Percentiles rank a stretch among this genome's conserved stretches.
These are phyloP conservation scores for Phaffia tasmanica DNA, from an alignment of 768 basidiomycete species.

Conservation along the genomic window DNA sequence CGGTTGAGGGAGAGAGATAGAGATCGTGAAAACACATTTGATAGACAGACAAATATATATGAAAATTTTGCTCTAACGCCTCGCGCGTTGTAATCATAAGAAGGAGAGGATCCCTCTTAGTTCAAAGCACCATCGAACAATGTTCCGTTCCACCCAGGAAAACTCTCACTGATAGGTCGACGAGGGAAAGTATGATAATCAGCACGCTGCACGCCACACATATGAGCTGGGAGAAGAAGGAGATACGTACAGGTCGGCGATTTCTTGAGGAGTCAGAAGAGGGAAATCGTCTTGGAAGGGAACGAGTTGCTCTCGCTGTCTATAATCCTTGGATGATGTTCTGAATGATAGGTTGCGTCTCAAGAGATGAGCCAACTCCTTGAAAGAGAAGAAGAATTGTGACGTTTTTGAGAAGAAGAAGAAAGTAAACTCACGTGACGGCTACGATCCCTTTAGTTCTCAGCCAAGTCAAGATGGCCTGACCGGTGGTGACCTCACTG, in stretches of 20 bases:
- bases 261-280: constrained; percentile 8
- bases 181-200: too few relatives aligned
- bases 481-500: constrained; percentile 13
- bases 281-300: constrained; percentile 21
- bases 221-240: too few relatives aligned
- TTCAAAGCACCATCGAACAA: too few relatives aligned
- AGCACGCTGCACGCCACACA: too few relatives aligned
- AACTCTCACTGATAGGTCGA: too few relatives aligned
- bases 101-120: too few relatives aligned
- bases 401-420: not conserved
- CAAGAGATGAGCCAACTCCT: not conserved
- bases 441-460: constrained; percentile 21
- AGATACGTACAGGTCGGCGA: not conserved
- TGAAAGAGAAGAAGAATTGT: not conserved
- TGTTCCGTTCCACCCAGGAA: too few relatives aligned
- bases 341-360: not conserved
- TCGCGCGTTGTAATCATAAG: too few relatives aligned
- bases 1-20: too few relatives aligned
- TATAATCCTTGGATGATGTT: constrained; percentile 15
- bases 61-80: too few relatives aligned
- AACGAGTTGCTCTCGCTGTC: constrained; percentile 22
- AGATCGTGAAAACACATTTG: too few relatives aligned
- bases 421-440: constrained; percentile 15
- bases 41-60: too few relatives aligned
- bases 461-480: constrained; percentile 22